These are phyloP conservation scores for Kandelia obovata DNA, from an alignment of 345 rosid species.

Conservation along the genomic window DNA sequence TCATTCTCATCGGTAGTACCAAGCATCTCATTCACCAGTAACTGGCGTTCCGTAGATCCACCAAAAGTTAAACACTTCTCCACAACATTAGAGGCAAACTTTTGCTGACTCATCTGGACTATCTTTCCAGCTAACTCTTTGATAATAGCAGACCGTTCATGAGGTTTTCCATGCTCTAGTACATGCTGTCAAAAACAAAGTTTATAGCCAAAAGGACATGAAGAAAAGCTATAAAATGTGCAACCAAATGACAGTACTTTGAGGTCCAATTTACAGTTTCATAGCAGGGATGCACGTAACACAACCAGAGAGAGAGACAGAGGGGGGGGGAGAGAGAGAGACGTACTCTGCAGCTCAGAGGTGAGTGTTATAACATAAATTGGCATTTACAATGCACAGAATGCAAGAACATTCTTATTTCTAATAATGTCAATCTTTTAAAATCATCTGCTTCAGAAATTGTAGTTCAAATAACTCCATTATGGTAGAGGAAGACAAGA, in stretches of 20 bases:
- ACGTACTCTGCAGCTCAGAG: too few species aligned
- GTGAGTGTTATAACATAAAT: too few species aligned
- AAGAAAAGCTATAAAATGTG: not conserved
- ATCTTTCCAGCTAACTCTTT: constrained; percentile 76
- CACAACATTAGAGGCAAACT: constrained; percentile 93
- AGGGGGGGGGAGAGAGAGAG: too few species aligned
- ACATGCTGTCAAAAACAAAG: constrained; percentile 43
- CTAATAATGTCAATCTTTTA: not conserved
- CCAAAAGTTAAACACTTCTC: constrained; percentile 92
- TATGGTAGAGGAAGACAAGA: not conserved
- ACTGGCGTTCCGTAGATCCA: constrained; percentile 62
- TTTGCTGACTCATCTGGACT: constrained; percentile 96
- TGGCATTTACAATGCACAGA: not conserved
- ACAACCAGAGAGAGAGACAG: too few species aligned
- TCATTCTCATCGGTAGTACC: constrained; percentile 93
- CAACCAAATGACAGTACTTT: not conserved
- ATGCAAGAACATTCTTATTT: not conserved
- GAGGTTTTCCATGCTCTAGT: constrained; percentile 63
- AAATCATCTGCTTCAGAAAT: not conserved
- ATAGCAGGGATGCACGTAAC: too few species aligned
- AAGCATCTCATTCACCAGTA: constrained; percentile 90
- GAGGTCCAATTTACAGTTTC: too few species aligned
- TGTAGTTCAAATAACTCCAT: not conserved
- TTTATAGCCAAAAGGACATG: not conserved
- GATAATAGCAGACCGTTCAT: constrained; percentile 55